A percentile compares a stretch with the other conserved stretches of the same genome.
phyloP scores from a whole-genome alignment of 1,284 basidiomycete genomes.

The Trametes versicolor region DNA sequence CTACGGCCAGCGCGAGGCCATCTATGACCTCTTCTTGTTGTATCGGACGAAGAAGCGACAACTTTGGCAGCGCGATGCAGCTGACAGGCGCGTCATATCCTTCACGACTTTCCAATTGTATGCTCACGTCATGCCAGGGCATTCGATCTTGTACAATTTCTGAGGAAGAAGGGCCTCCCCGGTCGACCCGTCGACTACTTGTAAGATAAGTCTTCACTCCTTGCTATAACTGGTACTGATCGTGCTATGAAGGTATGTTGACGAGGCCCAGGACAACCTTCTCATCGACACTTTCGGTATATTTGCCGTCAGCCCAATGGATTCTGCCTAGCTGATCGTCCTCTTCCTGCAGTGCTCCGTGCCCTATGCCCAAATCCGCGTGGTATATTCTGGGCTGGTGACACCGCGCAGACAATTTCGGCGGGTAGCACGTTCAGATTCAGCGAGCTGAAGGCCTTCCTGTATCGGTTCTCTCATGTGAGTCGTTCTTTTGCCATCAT shows the following conservation, averaged over 20 bases:
- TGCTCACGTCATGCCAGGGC: slow-evolving; percentile 47
- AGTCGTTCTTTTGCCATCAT: not conserved
- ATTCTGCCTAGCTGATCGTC: slow-evolving; percentile 44
- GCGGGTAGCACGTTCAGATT: slow-evolving; percentile 78
- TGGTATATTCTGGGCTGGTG: slow-evolving; percentile 82
- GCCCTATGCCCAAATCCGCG: slow-evolving; percentile 67
- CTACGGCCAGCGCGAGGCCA: slow-evolving; percentile 7
- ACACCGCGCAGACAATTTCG: slow-evolving; percentile 82
- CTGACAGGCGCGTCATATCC: slow-evolving; percentile 61
- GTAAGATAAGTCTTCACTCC: slow-evolving; percentile 46
- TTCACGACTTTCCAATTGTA: not conserved
- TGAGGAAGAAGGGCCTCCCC: slow-evolving; percentile 47
- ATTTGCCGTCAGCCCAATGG: not conserved
- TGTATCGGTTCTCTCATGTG: slow-evolving; percentile 72
- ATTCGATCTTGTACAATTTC: slow-evolving; percentile 55
- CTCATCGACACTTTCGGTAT: slow-evolving; percentile 70
- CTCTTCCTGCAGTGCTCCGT: slow-evolving; percentile 55
- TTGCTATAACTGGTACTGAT: not conserved
- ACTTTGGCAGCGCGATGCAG: slow-evolving; percentile 62
- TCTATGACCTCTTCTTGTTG: slow-evolving; percentile 37
- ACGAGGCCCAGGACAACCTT: slow-evolving; percentile 80
- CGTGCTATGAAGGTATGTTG: slow-evolving; percentile 62
- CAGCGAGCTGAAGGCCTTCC: slow-evolving; percentile 73
- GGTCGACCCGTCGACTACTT: slow-evolving; percentile 63
- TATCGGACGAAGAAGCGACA: slow-evolving; percentile 60